Percentiles rank a stretch among this genome's conserved stretches.
phyloP scores from a whole-genome alignment of 495 filamentous ascomycete species.

The Talaromyces trachyspermus region DNA sequence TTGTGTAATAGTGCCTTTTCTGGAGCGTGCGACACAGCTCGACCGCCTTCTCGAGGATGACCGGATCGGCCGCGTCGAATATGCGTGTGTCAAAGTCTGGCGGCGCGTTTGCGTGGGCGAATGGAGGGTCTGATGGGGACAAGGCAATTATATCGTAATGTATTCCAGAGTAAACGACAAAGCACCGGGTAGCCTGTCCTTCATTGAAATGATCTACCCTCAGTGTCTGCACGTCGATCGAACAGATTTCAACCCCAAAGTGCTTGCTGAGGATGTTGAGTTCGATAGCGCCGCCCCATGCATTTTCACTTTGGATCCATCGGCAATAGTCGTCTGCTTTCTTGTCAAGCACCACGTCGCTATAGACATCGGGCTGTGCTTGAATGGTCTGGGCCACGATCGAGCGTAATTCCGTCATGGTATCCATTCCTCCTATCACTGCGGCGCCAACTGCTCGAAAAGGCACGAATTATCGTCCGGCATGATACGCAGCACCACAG shows the following conservation, averaged over 20 bases:
- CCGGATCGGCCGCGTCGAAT: constrained; percentile 63
- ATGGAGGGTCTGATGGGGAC: constrained; percentile 53
- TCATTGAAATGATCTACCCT: constrained; percentile 78
- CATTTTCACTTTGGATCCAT: constrained; percentile 74
- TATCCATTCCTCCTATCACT: constrained; percentile 61
- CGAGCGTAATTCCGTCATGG: constrained; percentile 71
- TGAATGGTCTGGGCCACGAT: constrained; percentile 77
- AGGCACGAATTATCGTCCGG: constrained; percentile 95
- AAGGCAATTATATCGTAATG: constrained; percentile 93
- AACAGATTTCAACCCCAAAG: constrained; percentile 81
- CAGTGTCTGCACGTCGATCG: constrained; percentile 67
- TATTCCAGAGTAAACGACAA: constrained; percentile 88
- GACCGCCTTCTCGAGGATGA: constrained; percentile 59
- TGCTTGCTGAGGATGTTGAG: constrained; percentile 76
- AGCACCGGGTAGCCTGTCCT: constrained; percentile 57
- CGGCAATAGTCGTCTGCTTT: constrained; percentile 68
- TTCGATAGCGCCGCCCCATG: constrained; percentile 93
- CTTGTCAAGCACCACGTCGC: constrained; percentile 67
- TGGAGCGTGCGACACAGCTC: constrained; percentile 67
- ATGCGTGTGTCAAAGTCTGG: constrained; percentile 71
- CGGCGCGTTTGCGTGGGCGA: constrained; percentile 47
- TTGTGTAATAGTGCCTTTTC: constrained; percentile 78
- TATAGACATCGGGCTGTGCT: constrained; percentile 60
- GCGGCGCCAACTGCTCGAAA: constrained; percentile 84
- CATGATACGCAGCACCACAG: constrained; percentile 84